Evolutionary conservation across 1,139 yeast genomes (phyloP), one percentile per base, ranked within the genome.

Genomic region (Hyphopichia wangnamkhiaoensis): DNA sequence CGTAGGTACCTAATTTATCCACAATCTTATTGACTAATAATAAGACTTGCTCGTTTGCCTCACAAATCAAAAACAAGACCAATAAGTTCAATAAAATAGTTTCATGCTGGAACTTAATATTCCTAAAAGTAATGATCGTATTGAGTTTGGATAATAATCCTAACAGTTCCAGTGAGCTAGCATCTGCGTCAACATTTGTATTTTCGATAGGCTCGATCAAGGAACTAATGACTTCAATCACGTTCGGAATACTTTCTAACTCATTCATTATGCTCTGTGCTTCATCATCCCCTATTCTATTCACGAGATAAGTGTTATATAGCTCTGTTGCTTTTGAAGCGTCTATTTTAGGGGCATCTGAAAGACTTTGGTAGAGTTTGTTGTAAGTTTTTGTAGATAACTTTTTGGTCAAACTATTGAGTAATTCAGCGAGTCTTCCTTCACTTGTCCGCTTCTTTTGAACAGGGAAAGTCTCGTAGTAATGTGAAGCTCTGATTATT

Each of bases 11-110:
- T 33, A 68, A 57, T 41, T 54, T 61, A 14, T 41, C 39, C 24
- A 63, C 44, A 1, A 65, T 52, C 36, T 52, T 52, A 34, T 61
- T 64, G 18, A 69, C 51, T 21, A 68, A 49, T 9, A 47, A 44
- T 10, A 64, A 41, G 5, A 64, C 53, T 31, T 54, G 53, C 9
- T 59, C 61, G 44, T 60, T 63, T 4, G 54, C 51, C 37, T 67
- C 72, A 49, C 70, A 64, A 2, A 66, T 42, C 16, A 65, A 46
- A 28, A 68, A 54, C 31, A 67, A 49, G 1, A 62, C 48, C n/a
- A 54, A 45, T 37, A 64, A 50, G 36, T 54, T 59, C 21, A 56
- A 38, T 36, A 64, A 52, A 15, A 61, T 46, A 5, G 40, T 47
- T 30, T 57, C 61, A 43, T 68, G 74, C 6, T 43, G 45, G 8